Base-by-base conservation (phyloP, 768 basidiomycete genomes). In the Suillus occidentalis region DNA sequence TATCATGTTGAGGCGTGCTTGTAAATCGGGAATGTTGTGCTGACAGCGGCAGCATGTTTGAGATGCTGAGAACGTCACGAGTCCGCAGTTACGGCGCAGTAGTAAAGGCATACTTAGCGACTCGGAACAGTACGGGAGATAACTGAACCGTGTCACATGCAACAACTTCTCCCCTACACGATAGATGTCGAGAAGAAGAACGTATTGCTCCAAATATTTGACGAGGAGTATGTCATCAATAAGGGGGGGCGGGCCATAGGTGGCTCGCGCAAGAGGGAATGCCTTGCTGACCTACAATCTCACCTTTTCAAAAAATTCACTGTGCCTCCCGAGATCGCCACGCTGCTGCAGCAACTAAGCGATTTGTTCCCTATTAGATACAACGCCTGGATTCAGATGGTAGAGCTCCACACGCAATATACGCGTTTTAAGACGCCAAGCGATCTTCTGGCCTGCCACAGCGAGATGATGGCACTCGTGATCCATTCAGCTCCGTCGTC, bases 161-260 rank as follows among this genome's bases (percentile, higher is more conserved):
- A 31, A 31, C 31, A 31, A 31, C 31, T 31, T 31, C 31, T 66
- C 45, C 25, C 53, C 13, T 70, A 68, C 64, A 67, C 62, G 31
- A 36, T 63, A 22, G 22, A n/a, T 12, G 5, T 12, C 6, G 20
- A 34, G 20, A 12, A 34, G 20, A 55, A 20, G 53, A n/a, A 34
- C 34, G 6, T 10, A 31, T 36, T 55, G 12, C 34, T 55, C 20
- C 20, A 34, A n/a, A 12, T 55, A 13, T 55, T 55, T 55, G 53
- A 55, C 12, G 53, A 34, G 53, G 20, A 36, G 31, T n/a, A 55
- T 34, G 20, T 34, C n/a, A n/a, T n/a, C n/a, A n/a, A n/a, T n/a
- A n/a, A n/a, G n/a, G n/a, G n/a, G n/a, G n/a, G n/a, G n/a, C n/a
- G n/a, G n/a, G 72, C 77, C 66, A 73, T n/a, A n/a, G n/a, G n/a